Percentiles rank a stretch among this genome's conserved stretches.
Evolutionary conservation across 2,329 filamentous ascomycete species (phyloP).

Genomic region (Claviceps sorghi): DNA sequence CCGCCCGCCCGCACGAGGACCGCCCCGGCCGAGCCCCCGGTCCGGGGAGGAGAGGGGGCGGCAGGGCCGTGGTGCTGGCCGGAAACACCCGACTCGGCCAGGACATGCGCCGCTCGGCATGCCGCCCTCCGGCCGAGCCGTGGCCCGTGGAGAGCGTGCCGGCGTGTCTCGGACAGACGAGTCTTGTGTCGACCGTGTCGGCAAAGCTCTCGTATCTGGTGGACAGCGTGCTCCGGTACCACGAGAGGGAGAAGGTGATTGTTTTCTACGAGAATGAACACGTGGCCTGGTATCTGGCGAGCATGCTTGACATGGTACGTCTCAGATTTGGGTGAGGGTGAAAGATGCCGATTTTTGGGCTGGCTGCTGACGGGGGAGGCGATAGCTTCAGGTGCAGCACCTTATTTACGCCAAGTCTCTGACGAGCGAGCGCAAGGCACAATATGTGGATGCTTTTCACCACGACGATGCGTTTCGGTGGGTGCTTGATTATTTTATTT

Average conservation of each 20-base stretch:
- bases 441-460: constrained; percentile 71
- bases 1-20: too few relatives aligned
- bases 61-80: too few relatives aligned
- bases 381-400: constrained; percentile 40
- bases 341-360: too few relatives aligned
- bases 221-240: constrained; percentile 52
- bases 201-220: constrained; percentile 79
- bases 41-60: too few relatives aligned
- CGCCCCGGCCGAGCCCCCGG: too few relatives aligned
- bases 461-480: constrained; percentile 46
- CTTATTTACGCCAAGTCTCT: constrained; percentile 55
- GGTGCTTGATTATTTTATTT: background rate
- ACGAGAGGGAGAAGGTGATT: constrained; percentile 68
- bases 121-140: background rate
- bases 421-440: constrained; percentile 45
- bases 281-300: constrained; percentile 70
- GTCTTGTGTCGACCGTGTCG: constrained; percentile 65
- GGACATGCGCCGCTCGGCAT: too few relatives aligned
- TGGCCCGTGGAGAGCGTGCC: constrained; percentile 11
- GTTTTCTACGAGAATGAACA: constrained; percentile 89
- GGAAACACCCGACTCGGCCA: too few relatives aligned
- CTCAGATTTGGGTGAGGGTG: background rate
- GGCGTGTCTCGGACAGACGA: constrained; percentile 41
- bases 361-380: constrained; percentile 5
- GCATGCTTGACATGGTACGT: constrained; percentile 58